Conservation (phyloP, 139 green algal genomes). For the Ettlia oleoabundans region DNA sequence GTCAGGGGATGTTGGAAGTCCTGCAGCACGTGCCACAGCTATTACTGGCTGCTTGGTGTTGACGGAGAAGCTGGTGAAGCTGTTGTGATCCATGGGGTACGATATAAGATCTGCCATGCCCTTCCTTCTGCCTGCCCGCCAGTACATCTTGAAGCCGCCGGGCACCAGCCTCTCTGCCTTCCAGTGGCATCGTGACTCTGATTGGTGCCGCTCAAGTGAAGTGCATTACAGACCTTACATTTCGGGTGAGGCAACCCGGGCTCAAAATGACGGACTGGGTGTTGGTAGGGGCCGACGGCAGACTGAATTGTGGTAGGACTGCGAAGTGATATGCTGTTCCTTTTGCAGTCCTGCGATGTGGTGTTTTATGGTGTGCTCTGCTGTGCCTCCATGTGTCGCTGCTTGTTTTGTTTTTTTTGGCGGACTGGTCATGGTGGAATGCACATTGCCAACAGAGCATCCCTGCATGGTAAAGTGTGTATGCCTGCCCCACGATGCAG, state of each 20-base stretch:
- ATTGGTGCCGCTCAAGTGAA: conserved; percentile 23
- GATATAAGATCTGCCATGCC: not conserved
- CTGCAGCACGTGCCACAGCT: too few relatives aligned
- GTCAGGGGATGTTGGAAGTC: not conserved
- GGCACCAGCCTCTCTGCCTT: conserved; percentile 21
- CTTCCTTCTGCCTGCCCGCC: not conserved
- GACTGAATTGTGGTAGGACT: too few relatives aligned
- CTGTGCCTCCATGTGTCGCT: not conserved
- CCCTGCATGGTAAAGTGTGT: not conserved
- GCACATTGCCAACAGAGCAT: not conserved
- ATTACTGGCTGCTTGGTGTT: too few relatives aligned
- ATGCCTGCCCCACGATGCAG: not conserved
- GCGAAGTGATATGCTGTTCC: too few relatives aligned
- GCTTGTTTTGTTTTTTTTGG: not conserved
- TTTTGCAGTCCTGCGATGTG: too few relatives aligned
- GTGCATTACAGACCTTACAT: conserved; percentile 14
- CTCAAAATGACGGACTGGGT: too few relatives aligned
- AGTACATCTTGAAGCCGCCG: conserved; percentile 57
- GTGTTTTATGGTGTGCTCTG: not conserved
- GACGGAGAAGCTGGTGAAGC: too few relatives aligned
- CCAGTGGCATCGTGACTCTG: conserved; percentile 46
- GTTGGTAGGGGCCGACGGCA: too few relatives aligned
- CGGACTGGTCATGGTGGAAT: too few relatives aligned
- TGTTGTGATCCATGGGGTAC: not conserved
- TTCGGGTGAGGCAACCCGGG: too few relatives aligned